Evolutionary conservation across 75 land plant genomes (phyloP).

Genomic region (Pinus albicaulis): DNA sequence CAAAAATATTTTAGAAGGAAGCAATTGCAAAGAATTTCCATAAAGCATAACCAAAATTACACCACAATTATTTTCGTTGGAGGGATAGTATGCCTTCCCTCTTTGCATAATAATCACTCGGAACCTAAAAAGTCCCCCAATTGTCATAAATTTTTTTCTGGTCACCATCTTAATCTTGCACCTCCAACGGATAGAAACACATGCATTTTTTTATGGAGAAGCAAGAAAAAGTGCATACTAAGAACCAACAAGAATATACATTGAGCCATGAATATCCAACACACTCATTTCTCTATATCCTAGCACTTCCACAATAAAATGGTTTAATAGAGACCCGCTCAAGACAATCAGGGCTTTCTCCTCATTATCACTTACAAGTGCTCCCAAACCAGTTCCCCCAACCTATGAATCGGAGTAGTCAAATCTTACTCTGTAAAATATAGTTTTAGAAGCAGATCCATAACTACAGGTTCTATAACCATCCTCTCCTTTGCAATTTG

Average conservation of each 20-base stretch:
- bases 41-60: conserved; percentile 18
- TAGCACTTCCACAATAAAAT: background rate
- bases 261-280: conserved; percentile 4
- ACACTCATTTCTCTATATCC: conserved; percentile 10
- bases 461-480: conserved; percentile 1
- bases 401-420: background rate
- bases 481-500: background rate
- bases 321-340: conserved; percentile 3
- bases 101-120: conserved; percentile 12
- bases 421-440: background rate
- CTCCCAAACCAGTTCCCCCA: background rate
- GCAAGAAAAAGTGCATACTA: conserved; percentile 9
- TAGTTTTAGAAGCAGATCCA: background rate
- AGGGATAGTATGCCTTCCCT: conserved; percentile 26
- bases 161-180: background rate
- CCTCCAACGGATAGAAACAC: conserved; percentile 1
- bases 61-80: conserved; percentile 15
- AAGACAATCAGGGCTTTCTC: conserved; percentile 6
- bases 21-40: conserved; percentile 14
- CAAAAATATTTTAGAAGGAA: conserved; percentile 12
- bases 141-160: background rate
- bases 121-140: background rate
- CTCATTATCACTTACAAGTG: conserved; percentile 4
- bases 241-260: conserved; percentile 2
- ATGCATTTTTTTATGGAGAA: background rate